Evolutionary conservation across 495 filamentous ascomycete genomes (phyloP), one percentile per base, ranked within the genome.

Genomic region (Trypethelium eluteriae): DNA sequence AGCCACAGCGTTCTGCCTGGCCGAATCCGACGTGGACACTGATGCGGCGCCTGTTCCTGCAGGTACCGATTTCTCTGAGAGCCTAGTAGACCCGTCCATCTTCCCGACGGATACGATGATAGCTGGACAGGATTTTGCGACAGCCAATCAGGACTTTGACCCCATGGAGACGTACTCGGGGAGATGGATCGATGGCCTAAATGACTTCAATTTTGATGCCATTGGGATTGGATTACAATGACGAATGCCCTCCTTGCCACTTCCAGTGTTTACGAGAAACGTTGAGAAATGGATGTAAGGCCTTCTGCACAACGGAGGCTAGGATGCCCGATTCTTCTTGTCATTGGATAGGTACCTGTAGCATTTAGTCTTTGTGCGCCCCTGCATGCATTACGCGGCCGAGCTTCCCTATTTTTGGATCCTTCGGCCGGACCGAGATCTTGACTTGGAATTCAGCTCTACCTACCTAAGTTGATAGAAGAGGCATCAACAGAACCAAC

Each of bases 31-130:
- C 3, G 32, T 59, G 7, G 18, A 32, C n/a, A 32, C 34, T 14
- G 32, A 36, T 59, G 53, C 53, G 34, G 6, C 53, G 4, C 5
- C 11, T 9, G 53, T 59, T 6, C 11, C 7, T 36, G 14, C 53
- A 34, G 36, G 6, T 59, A 36, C 53, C 4, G 53, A 36, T 35
- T 59, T 59, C 18, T 59, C 53, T 14, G 18, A 34, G 25, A 59
- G 18, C 5, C 14, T 59, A 6, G n/a, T 59, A 0, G 53, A 59
- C 18, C 25, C 53, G 3, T 9, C 25, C 14, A 34, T 59, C 9
- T 59, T 59, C 32, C 53, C 53, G 11, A 59, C 53, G 5, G 53
- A 59, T 59, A 59, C 53, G 53, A 59, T 59, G 53, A 59, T 59
- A 32, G 32, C 53, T 59, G 53, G 53, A 36, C 53, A 59, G 36